Conservation (phyloP, 495 filamentous ascomycete species). For the Aspergillus heteromorphus region DNA sequence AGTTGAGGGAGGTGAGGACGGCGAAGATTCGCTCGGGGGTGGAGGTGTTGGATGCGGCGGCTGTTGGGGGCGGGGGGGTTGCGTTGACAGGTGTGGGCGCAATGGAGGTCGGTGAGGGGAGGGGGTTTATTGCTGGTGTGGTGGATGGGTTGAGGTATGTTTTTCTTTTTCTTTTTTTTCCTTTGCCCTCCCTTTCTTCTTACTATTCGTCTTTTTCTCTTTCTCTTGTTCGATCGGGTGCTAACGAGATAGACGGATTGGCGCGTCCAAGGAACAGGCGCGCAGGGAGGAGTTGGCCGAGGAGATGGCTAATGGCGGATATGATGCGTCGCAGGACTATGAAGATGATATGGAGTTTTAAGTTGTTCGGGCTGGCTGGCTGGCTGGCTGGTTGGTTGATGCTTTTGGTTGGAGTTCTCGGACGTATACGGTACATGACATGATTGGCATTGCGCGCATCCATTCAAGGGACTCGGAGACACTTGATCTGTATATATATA, state of each 20-base stretch:
- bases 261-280: slow-evolving; percentile 44
- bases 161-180: not conserved
- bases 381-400: slow-evolving; percentile 10
- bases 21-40: slow-evolving; percentile 80
- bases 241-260: slow-evolving; percentile 32
- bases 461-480: slow-evolving; percentile 22
- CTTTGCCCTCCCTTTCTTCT: too few relatives aligned
- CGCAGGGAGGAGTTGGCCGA: slow-evolving; percentile 44
- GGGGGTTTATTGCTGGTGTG: slow-evolving; percentile 77
- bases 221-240: too few relatives aligned
- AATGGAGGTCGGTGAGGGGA: slow-evolving; percentile 84
- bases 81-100: slow-evolving; percentile 79
- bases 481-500: too few relatives aligned
- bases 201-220: too few relatives aligned
- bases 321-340: slow-evolving; percentile 37
- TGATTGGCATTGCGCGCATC: slow-evolving; percentile 1
- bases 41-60: slow-evolving; percentile 59
- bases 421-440: slow-evolving; percentile 2
- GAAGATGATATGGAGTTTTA: slow-evolving; percentile 49
- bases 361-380: not conserved
- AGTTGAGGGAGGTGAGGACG: slow-evolving; percentile 80
- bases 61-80: slow-evolving; percentile 58
- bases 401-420: slow-evolving; percentile 20
- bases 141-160: slow-evolving; percentile 74
- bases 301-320: slow-evolving; percentile 35